phyloP scores from a whole-genome alignment of 2,329 filamentous ascomycete species.

The Phaeosphaeriaceae sp. region DNA sequence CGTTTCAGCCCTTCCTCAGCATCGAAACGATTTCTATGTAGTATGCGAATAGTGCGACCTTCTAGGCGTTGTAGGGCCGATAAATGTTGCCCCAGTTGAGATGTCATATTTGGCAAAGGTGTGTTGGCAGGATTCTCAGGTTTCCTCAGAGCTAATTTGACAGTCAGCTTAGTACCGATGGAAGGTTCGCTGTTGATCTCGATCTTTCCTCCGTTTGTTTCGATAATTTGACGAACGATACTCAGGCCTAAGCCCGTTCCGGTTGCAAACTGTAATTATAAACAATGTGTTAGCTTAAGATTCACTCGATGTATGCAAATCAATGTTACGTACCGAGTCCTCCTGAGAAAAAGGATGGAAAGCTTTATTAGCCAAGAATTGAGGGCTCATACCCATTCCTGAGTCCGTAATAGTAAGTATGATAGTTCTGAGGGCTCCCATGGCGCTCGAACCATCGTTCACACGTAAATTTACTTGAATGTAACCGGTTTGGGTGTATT shows the following conservation, averaged over 20 bases:
- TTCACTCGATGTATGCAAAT: neutral
- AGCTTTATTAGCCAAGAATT: constrained; percentile 38
- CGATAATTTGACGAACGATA: constrained; percentile 39
- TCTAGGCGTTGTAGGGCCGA: constrained; percentile 24
- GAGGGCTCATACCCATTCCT: constrained; percentile 41
- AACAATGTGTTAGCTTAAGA: neutral
- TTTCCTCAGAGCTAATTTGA: constrained; percentile 25
- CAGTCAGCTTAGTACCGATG: constrained; percentile 23
- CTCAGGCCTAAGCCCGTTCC: constrained; percentile 39
- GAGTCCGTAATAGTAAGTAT: constrained; percentile 48
- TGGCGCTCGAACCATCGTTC: constrained; percentile 2
- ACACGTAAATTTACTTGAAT: constrained; percentile 36
- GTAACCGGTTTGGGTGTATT: constrained; percentile 42
- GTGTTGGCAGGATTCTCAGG: constrained; percentile 2
- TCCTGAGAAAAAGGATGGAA: constrained; percentile 49
- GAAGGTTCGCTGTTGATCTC: constrained; percentile 31
- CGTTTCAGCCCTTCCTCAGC: constrained; percentile 21
- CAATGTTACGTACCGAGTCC: constrained; percentile 24
- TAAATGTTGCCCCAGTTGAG: constrained; percentile 15
- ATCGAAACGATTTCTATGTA: constrained; percentile 20
- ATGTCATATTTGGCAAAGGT: neutral
- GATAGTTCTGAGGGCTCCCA: constrained; percentile 17
- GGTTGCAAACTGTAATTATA: constrained; percentile 7
- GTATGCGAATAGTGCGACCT: constrained; percentile 33
- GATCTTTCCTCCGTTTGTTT: constrained; percentile 37